Conservation (phyloP, 2,329 filamentous ascomycete genomes). For the Sphaceloma murrayae region DNA sequence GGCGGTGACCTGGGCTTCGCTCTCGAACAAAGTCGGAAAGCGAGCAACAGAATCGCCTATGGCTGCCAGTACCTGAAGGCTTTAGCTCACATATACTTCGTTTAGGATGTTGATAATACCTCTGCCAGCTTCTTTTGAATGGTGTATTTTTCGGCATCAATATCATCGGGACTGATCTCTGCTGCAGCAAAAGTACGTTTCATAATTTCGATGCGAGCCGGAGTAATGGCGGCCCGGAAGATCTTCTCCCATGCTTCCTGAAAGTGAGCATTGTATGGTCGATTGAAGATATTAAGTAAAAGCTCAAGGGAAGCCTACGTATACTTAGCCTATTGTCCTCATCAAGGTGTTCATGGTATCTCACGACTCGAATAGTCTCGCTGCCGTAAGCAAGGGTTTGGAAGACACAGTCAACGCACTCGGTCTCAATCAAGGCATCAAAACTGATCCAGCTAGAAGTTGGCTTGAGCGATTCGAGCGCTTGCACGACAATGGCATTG, state of each 20-base stretch:
- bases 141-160: slow-evolving; percentile 85
- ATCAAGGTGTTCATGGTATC: background rate
- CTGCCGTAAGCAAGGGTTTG: slow-evolving; percentile 60
- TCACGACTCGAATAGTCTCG: slow-evolving; percentile 48
- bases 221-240: slow-evolving; percentile 23
- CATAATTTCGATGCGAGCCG: slow-evolving; percentile 26
- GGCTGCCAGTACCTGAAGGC: slow-evolving; percentile 78
- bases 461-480: slow-evolving; percentile 66
- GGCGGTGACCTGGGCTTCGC: slow-evolving; percentile 56
- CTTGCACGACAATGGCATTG: slow-evolving; percentile 50
- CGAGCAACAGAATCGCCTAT: slow-evolving; percentile 76
- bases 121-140: slow-evolving; percentile 91
- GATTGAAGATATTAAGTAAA: slow-evolving; percentile 31
- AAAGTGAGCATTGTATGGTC: slow-evolving; percentile 55
- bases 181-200: slow-evolving; percentile 25
- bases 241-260: slow-evolving; percentile 38
- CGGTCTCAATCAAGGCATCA: slow-evolving; percentile 63
- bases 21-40: slow-evolving; percentile 55
- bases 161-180: slow-evolving; percentile 49
- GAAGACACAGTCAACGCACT: slow-evolving; percentile 61
- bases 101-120: slow-evolving; percentile 48
- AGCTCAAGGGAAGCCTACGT: slow-evolving; percentile 46
- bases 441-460: slow-evolving; percentile 82
- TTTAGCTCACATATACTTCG: too few relatives aligned
- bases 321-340: slow-evolving; percentile 21